Evolutionary conservation across 176 grass and related monocot genomes (phyloP).

Genomic region (Pharus latifolius): DNA sequence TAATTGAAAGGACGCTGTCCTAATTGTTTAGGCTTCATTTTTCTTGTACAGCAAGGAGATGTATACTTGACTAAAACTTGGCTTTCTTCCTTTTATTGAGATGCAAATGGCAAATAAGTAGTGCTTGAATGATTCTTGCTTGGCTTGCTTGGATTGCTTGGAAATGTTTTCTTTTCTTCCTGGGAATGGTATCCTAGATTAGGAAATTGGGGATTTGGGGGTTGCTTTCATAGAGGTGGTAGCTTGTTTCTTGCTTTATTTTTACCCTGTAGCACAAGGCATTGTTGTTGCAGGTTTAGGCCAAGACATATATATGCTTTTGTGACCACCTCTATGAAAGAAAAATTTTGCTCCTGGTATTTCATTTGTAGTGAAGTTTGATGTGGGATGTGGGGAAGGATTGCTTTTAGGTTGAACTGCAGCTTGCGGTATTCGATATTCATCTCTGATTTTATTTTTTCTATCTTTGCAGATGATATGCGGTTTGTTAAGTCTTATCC

Average conservation of each 20-base stretch:
- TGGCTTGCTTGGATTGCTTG: slow-evolving; percentile 16
- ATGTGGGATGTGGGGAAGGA: not conserved
- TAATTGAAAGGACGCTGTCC: not conserved
- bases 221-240: not conserved
- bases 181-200: not conserved
- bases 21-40: not conserved
- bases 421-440: not conserved
- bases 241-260: not conserved
- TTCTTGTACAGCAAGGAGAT: slow-evolving; percentile 25
- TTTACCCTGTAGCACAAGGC: not conserved
- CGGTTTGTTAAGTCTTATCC: not conserved
- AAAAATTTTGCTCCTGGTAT: not conserved
- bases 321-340: too few species aligned
- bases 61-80: not conserved
- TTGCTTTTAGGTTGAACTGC: too few species aligned
- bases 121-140: not conserved
- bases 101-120: not conserved
- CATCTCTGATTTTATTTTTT: not conserved
- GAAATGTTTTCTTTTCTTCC: slow-evolving; percentile 1
- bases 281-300: not conserved
- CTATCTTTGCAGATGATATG: not conserved
- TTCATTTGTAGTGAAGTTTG: not conserved
- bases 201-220: not conserved
- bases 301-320: not conserved
- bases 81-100: not conserved